Conservation (phyloP, 2,329 filamentous ascomycete genomes). For the Venturia nashicola region DNA sequence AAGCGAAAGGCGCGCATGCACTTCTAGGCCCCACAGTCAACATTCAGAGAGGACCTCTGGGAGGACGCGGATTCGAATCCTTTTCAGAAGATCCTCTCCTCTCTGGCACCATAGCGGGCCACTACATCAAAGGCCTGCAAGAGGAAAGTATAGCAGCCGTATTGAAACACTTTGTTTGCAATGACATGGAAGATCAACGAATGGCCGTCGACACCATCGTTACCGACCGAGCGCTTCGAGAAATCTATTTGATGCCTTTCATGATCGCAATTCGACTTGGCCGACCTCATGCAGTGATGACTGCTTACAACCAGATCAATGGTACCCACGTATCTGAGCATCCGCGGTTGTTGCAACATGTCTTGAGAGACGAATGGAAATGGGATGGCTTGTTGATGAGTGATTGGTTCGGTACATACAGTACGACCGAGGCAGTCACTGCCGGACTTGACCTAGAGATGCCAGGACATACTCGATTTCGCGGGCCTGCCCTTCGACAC, state of each 20-base stretch:
- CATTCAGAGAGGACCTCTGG: constrained; percentile 43
- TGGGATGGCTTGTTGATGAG: constrained; percentile 57
- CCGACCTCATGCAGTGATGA: constrained; percentile 1
- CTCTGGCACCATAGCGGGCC: constrained; percentile 14
- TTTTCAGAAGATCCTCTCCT: constrained; percentile 19
- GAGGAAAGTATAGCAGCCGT: not conserved
- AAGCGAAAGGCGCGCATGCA: constrained; percentile 44
- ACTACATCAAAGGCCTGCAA: constrained; percentile 3
- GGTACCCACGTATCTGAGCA: constrained; percentile 3
- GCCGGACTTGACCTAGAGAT: constrained; percentile 65
- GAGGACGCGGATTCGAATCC: constrained; percentile 19
- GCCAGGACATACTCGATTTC: constrained; percentile 38
- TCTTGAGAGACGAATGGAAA: constrained; percentile 59
- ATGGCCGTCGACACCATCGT: constrained; percentile 30
- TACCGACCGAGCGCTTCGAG: constrained; percentile 15
- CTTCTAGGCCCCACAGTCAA: constrained; percentile 52
- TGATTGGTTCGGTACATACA: constrained; percentile 60
- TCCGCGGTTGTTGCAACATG: not conserved
- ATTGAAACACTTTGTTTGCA: constrained; percentile 28
- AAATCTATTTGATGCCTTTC: constrained; percentile 8
- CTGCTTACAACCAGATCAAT: constrained; percentile 5
- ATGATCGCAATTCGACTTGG: not conserved
- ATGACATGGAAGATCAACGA: constrained; percentile 34
- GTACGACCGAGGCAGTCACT: constrained; percentile 27
- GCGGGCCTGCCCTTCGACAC: constrained; percentile 50